phyloP scores from a whole-genome alignment of 345 rosid genomes.

The Odontarrhena argentea region DNA sequence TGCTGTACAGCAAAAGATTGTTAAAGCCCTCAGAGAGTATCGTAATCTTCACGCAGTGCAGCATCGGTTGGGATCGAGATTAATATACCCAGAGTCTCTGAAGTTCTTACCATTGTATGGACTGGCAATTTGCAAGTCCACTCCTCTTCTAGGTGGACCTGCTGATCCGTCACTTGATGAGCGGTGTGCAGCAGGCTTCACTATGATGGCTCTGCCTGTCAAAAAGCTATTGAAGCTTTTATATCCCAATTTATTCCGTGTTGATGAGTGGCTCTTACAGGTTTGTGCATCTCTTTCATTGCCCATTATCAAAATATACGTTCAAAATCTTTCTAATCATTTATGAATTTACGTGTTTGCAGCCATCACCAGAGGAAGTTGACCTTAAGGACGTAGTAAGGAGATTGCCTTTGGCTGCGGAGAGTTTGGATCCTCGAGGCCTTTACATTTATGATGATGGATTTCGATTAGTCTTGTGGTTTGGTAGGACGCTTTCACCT shows the following conservation, averaged over 20 bases:
- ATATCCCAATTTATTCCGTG: slow-evolving; percentile 81
- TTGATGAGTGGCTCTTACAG: slow-evolving; percentile 83
- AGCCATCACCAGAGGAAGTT: slow-evolving; percentile 56
- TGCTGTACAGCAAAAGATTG: slow-evolving; percentile 73
- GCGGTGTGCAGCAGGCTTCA: slow-evolving; percentile 90
- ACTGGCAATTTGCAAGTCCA: slow-evolving; percentile 81
- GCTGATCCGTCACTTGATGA: slow-evolving; percentile 89
- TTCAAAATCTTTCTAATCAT: neutral
- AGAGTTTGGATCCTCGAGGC: slow-evolving; percentile 91
- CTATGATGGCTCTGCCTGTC: slow-evolving; percentile 96
- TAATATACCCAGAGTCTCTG: slow-evolving; percentile 92
- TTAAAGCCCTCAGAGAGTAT: slow-evolving; percentile 89
- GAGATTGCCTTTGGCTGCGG: slow-evolving; percentile 74
- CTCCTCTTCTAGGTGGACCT: slow-evolving; percentile 84
- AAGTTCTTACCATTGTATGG: slow-evolving; percentile 84
- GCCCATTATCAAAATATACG: neutral
- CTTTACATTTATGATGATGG: slow-evolving; percentile 92
- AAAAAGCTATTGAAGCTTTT: slow-evolving; percentile 80
- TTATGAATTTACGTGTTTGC: slow-evolving; percentile 42
- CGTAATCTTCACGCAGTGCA: slow-evolving; percentile 88
- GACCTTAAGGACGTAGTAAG: slow-evolving; percentile 46
- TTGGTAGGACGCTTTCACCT: slow-evolving; percentile 95
- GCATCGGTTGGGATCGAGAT: slow-evolving; percentile 92
- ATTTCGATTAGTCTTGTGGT: slow-evolving; percentile 82
- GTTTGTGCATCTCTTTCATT: slow-evolving; percentile 39